Base-by-base conservation (phyloP, 805 yeast species). In the Myxozyma lipomycoides region DNA sequence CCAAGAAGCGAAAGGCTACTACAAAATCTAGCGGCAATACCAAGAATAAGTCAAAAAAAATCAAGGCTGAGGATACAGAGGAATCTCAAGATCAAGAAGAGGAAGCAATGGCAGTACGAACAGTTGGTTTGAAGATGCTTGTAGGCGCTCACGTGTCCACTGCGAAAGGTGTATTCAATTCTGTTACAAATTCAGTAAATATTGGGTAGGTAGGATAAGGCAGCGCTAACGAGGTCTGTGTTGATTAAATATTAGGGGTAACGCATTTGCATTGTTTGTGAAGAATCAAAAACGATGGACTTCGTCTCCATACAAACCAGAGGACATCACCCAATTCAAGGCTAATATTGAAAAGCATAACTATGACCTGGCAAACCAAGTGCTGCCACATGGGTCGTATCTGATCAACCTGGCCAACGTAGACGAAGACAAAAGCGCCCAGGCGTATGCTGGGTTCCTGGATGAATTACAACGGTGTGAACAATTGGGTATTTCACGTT, bases 381-480 rank as follows among this genome's bases (percentile, higher is more conserved):
- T 88, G 44, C 73, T 93, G 43, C 98, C 98, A 0, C 98, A 93
- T 67, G 98, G 96, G 1, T 88, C 95, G 22, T 93, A 90, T 66
- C 82, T 93, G 61, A 90, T 93, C 64, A 93, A 93, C 65, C 70
- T 93, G 55, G 97, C 95, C 22, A 89, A 88, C 60, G 96, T 97
- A 0, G 96, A 89, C 59, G 67, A 67, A 1, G 93, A 79, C 54
- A 91, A 88, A 65, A 86, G 82, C 50, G 75, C 73, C 28, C 86
- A 86, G 63, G 84, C 96, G 9, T 81, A 78, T 62, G 82, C 74
- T 1, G 83, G 90, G 3, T 84, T 93, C 56, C 48, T 91, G 3
- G 98, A 93, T 64, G 98, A 93, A 62, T 72, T 93, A 62, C 73
- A 77, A 55, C 73, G 98, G 59, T 91, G 98, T 69, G 98, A 93